phyloP scores from a whole-genome alignment of 192 early-diverging fungal genomes.

The Glomus cerebriforme region DNA sequence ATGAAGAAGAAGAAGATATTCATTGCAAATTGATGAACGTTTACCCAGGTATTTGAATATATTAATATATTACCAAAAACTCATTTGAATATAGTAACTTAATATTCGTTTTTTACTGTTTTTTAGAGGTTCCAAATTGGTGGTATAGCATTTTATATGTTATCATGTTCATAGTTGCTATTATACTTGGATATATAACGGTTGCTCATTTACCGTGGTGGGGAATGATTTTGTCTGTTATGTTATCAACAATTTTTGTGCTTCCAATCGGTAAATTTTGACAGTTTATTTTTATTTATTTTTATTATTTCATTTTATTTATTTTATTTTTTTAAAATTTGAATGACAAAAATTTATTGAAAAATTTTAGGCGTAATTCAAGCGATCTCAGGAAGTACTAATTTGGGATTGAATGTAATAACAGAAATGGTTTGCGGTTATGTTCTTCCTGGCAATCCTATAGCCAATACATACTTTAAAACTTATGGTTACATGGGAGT shows the following conservation, averaged over 20 bases:
- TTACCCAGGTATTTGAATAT: slow-evolving; percentile 28
- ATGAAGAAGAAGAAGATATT: slow-evolving; percentile 21
- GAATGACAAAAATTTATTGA: not conserved
- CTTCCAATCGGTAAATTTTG: slow-evolving; percentile 53
- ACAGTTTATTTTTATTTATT: not conserved
- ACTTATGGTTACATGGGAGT: slow-evolving; percentile 57
- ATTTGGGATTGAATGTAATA: slow-evolving; percentile 59
- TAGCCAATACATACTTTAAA: slow-evolving; percentile 63
- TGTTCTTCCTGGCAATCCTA: slow-evolving; percentile 53
- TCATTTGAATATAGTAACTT: too few relatives aligned
- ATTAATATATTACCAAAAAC: too few relatives aligned
- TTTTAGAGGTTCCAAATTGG: slow-evolving; percentile 50
- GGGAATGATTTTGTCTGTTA: slow-evolving; percentile 45
- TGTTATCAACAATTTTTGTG: slow-evolving; percentile 40
- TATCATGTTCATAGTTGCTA: slow-evolving; percentile 37
- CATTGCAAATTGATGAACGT: slow-evolving; percentile 25
- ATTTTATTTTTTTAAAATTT: too few relatives aligned
- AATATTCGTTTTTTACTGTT: too few relatives aligned
- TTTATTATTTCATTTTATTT: too few relatives aligned
- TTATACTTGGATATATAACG: slow-evolving; percentile 40
- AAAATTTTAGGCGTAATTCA: slow-evolving; percentile 38
- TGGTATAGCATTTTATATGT: slow-evolving; percentile 58
- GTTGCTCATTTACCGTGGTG: slow-evolving; percentile 53
- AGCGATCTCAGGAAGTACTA: slow-evolving; percentile 54
- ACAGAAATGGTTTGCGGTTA: slow-evolving; percentile 60